Percentiles rank a stretch among this genome's conserved stretches.
These are phyloP conservation scores for Cynara cardunculus DNA, from an alignment of 129 eudicot genomes.

Conservation along the genomic window DNA sequence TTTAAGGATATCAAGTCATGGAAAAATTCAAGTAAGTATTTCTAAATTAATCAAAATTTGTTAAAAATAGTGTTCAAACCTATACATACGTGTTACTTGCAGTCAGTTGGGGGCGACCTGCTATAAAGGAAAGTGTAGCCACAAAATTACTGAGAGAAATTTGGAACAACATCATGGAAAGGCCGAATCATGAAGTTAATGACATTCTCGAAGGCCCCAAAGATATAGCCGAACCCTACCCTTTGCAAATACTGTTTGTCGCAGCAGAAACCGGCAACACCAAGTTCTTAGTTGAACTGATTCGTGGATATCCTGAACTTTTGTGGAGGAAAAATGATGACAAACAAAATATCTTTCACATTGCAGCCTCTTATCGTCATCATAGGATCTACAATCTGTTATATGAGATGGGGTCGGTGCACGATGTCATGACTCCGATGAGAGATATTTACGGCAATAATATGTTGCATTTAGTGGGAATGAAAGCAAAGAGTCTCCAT, in stretches of 20 bases:
- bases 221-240: background rate
- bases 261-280: conserved; percentile 35
- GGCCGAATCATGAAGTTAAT: no score
- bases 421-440: background rate
- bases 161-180: no score
- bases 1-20: background rate
- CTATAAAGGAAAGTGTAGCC: no score
- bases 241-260: conserved; percentile 13
- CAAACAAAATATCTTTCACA: conserved; percentile 26
- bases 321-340: conserved; percentile 24
- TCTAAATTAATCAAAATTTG: no score
- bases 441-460: no score
- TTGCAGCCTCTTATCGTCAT: conserved; percentile 33
- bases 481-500: no score
- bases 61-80: no score
- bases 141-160: no score
- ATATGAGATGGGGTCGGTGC: conserved; percentile 24
- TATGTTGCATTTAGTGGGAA: no score
- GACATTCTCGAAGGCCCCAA: no score
- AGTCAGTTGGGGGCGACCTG: no score
- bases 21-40: conserved; percentile 3
- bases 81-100: no score
- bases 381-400: conserved; percentile 18
- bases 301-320: conserved; percentile 28
- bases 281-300: conserved; percentile 17